A percentile compares a stretch with the other conserved stretches of the same genome.
These are phyloP conservation scores for Moesziomyces parantarcticus DNA, from an alignment of 1,284 basidiomycete species.

Conservation along the genomic window DNA sequence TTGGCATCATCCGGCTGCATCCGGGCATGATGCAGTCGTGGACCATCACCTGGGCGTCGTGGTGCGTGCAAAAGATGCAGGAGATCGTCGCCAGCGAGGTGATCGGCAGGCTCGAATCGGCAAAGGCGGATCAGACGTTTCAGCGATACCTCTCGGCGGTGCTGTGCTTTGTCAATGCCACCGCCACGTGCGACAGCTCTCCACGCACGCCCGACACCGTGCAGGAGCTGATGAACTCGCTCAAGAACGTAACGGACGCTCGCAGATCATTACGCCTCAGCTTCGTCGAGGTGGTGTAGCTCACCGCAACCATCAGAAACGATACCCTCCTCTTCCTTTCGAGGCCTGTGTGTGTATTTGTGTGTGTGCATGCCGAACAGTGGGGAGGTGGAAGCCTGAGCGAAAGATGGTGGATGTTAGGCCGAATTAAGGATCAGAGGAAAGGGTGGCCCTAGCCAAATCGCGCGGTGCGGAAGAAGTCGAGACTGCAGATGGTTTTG, in stretches of 20 bases:
- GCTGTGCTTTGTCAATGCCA: slow-evolving; percentile 35
- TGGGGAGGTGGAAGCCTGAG: too few species aligned
- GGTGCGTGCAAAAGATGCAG: slow-evolving; percentile 25
- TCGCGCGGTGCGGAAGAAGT: too few species aligned
- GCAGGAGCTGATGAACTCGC: slow-evolving; percentile 17
- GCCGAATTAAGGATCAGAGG: too few species aligned
- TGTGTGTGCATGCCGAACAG: too few species aligned
- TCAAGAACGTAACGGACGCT: slow-evolving; percentile 17
- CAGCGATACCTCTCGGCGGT: slow-evolving; percentile 29
- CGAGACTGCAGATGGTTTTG: too few species aligned
- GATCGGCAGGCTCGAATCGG: slow-evolving; percentile 23
- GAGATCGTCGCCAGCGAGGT: slow-evolving; percentile 8
- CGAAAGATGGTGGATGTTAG: too few species aligned
- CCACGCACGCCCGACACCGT: slow-evolving; percentile 24
- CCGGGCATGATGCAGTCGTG: slow-evolving; percentile 43
- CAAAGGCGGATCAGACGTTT: slow-evolving; percentile 29
- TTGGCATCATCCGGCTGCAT: slow-evolving; percentile 35
- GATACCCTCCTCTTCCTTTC: not conserved
- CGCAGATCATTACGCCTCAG: slow-evolving; percentile 10
- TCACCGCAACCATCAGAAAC: not conserved
- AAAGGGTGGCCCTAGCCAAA: too few species aligned
- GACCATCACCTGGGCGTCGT: slow-evolving; percentile 30
- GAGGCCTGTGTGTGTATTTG: too few species aligned
- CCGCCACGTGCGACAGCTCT: slow-evolving; percentile 27
- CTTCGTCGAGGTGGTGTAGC: slow-evolving; percentile 14